phyloP scores from a whole-genome alignment of 495 filamentous ascomycete species.

The Tirmania nivea region DNA sequence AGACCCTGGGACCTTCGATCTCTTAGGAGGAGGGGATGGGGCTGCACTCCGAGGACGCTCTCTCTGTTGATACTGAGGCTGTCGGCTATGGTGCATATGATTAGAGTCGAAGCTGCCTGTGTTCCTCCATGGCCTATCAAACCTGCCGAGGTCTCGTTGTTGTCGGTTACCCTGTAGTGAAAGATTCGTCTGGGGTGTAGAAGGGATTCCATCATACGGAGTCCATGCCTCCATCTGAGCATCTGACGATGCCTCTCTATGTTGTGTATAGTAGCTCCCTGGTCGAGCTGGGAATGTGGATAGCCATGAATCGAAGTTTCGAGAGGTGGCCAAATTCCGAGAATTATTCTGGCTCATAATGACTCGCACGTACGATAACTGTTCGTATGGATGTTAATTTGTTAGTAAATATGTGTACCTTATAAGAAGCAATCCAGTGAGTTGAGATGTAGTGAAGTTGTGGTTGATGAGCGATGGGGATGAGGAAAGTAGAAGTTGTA shows the following conservation, averaged over 20 bases:
- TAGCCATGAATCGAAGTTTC: neutral
- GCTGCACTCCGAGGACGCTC: neutral
- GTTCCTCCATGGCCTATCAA: neutral
- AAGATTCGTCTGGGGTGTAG: neutral
- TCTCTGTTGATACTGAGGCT: neutral
- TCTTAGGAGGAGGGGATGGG: neutral
- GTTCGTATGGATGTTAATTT: neutral
- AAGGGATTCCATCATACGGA: neutral
- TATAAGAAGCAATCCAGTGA: too few species aligned
- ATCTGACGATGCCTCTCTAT: neutral
- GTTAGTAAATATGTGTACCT: neutral
- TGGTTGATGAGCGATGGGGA: neutral
- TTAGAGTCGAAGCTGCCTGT: neutral
- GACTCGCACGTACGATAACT: neutral
- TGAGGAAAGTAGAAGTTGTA: neutral
- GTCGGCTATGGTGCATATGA: neutral
- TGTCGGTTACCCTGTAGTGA: neutral
- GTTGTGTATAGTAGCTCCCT: neutral
- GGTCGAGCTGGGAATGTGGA: neutral
- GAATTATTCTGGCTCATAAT: neutral
- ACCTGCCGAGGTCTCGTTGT: neutral
- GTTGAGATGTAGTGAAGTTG: neutral
- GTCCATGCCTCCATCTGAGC: neutral
- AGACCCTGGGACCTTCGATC: neutral
- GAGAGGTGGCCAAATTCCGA: neutral